Percentiles rank a stretch among this genome's conserved stretches.
Evolutionary conservation across 2,329 filamentous ascomycete genomes (phyloP).

Genomic region (Aspergillus pseudonomiae): DNA sequence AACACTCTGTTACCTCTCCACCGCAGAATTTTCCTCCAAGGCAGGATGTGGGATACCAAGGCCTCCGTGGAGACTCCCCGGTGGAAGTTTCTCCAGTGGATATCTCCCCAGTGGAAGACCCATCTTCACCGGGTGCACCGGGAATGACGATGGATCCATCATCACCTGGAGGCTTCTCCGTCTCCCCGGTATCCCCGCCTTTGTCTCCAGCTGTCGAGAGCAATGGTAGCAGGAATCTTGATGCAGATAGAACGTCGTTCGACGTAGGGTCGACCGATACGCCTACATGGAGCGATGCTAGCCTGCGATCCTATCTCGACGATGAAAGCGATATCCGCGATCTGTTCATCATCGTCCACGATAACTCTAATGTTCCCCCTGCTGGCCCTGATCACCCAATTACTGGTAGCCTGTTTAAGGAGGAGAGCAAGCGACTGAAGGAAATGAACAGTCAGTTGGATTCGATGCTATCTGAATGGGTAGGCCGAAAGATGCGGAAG

Average conservation of each 20-base stretch:
- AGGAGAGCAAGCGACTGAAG: slow-evolving; percentile 81
- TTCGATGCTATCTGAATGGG: slow-evolving; percentile 80
- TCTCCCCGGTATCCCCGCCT: slow-evolving; percentile 64
- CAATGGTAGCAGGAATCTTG: slow-evolving; percentile 34
- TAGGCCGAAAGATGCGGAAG: slow-evolving; percentile 52
- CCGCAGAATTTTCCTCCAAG: slow-evolving; percentile 32
- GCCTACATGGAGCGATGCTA: slow-evolving; percentile 82
- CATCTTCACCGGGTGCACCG: slow-evolving; percentile 54
- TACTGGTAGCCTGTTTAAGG: slow-evolving; percentile 76
- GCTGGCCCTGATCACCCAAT: slow-evolving; percentile 84
- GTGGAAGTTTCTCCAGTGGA: slow-evolving; percentile 65
- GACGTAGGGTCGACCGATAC: slow-evolving; percentile 59
- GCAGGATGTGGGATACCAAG: slow-evolving; percentile 32
- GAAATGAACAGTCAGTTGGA: slow-evolving; percentile 91
- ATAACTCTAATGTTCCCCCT: slow-evolving; percentile 81
- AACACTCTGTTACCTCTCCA: slow-evolving; percentile 31
- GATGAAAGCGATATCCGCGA: slow-evolving; percentile 87
- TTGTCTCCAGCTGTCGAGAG: slow-evolving; percentile 49
- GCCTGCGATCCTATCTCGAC: slow-evolving; percentile 86
- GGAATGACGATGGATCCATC: slow-evolving; percentile 71
- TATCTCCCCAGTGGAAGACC: slow-evolving; percentile 52
- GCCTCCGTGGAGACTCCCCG: slow-evolving; percentile 68
- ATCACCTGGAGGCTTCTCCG: slow-evolving; percentile 66
- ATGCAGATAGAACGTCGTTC: slow-evolving; percentile 54
- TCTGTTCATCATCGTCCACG: slow-evolving; percentile 86